Conservation (phyloP, 805 yeast genomes). For the Barnettozyma pratensis region DNA sequence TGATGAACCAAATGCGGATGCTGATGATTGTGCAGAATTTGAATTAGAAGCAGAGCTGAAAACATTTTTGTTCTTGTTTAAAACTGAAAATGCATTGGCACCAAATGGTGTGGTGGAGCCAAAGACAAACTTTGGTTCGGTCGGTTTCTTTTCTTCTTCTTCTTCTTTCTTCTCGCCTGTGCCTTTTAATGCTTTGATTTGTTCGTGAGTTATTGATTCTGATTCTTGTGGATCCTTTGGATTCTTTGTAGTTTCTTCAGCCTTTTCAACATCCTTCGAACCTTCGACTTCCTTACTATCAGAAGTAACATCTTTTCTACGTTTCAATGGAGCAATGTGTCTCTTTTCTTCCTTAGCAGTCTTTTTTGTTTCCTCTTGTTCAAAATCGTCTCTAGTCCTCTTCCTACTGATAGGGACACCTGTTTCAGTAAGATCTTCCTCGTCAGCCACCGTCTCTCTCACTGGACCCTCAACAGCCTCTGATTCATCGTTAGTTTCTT, state of each 20-base stretch:
- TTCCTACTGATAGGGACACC: slow-evolving; percentile 16
- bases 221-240: no score
- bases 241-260: slow-evolving; percentile 1
- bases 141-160: neutral
- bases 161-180: neutral
- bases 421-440: neutral
- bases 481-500: neutral
- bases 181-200: neutral
- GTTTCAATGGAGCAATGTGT: slow-evolving; percentile 8
- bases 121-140: slow-evolving; percentile 46
- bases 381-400: slow-evolving; percentile 26
- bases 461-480: neutral
- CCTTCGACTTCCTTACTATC: slow-evolving; percentile 6
- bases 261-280: slow-evolving; percentile 1
- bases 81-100: slow-evolving; percentile 31
- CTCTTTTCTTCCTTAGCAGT: slow-evolving; percentile 1
- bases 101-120: slow-evolving; percentile 52
- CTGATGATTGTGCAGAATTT: slow-evolving; percentile 12
- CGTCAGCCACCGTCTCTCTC: neutral
- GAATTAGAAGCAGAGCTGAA: slow-evolving; percentile 32
- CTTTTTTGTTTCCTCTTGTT: slow-evolving; percentile 19
- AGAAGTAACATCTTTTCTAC: slow-evolving; percentile 1
- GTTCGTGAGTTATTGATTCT: neutral
- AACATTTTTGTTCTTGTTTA: slow-evolving; percentile 27
- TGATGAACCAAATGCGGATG: neutral